Evolutionary conservation across 73 alveolate species (phyloP).

Genomic region (Paramecium tetraurelia): DNA sequence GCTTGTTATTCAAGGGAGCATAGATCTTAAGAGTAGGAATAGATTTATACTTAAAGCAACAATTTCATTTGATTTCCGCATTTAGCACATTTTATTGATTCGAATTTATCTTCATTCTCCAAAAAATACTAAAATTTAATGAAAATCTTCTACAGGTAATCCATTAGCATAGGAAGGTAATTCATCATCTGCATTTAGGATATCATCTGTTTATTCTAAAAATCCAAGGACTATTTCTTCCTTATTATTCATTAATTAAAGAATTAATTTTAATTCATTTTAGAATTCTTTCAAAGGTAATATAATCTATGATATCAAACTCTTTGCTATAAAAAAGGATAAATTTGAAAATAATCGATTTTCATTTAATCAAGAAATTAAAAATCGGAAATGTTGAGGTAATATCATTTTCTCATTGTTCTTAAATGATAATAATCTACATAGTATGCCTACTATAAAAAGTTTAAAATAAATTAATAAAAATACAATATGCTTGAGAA

Average conservation of each 20-base stretch:
- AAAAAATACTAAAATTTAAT: background rate
- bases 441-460: too few species aligned
- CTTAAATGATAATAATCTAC: too few species aligned
- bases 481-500: background rate
- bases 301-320: background rate
- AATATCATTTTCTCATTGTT: too few species aligned
- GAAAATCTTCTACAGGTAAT: background rate
- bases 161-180: conserved; percentile 47
- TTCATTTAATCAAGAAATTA: too few species aligned
- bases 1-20: conserved; percentile 15
- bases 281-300: background rate
- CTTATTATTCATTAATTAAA: conserved; percentile 30
- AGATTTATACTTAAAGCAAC: background rate
- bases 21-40: background rate
- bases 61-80: background rate
- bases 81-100: background rate
- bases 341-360: too few species aligned
- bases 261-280: background rate
- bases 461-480: too few species aligned
- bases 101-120: background rate
- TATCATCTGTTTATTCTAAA: background rate
- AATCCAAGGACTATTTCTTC: conserved; percentile 37
- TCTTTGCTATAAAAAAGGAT: too few species aligned
- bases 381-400: too few species aligned
- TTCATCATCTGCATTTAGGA: background rate